These are phyloP conservation scores for Wickerhamiella occidentalis DNA, from an alignment of 805 yeast species.

Conservation along the genomic window DNA sequence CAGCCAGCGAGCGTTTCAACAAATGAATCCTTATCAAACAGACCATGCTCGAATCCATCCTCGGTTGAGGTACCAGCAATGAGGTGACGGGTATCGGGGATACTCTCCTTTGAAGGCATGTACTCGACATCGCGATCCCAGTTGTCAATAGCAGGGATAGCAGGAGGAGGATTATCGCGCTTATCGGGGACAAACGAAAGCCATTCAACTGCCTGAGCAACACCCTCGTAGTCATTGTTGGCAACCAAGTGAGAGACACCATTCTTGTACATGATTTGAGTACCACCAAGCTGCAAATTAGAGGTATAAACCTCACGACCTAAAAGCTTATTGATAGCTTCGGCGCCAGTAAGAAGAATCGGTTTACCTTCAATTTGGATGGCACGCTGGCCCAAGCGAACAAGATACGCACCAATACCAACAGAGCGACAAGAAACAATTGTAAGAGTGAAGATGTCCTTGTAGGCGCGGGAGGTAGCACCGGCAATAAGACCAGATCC, in stretches of 20 bases:
- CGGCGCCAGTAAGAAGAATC: conserved; percentile 96
- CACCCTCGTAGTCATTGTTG: conserved; percentile 93
- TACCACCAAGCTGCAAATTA: conserved; percentile 96
- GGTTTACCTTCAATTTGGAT: conserved; percentile 99
- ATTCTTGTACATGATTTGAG: conserved; percentile 94
- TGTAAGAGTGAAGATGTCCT: conserved; percentile 95
- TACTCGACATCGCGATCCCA: conserved; percentile 94
- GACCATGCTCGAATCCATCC: conserved; percentile 50
- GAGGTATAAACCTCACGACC: conserved; percentile 97
- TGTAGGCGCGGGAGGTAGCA: conserved; percentile 94
- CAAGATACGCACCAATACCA: conserved; percentile 99
- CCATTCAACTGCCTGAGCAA: conserved; percentile 90
- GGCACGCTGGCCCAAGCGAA: conserved; percentile 96
- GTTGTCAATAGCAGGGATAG: conserved; percentile 56
- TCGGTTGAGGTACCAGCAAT: conserved; percentile 70
- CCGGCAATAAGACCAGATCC: conserved; percentile 99
- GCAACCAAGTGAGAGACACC: conserved; percentile 99
- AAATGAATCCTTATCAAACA: conserved; percentile 88
- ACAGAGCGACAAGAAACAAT: conserved; percentile 98
- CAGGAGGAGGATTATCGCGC: conserved; percentile 83
- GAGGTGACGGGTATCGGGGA: conserved; percentile 86
- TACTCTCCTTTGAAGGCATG: conserved; percentile 59
- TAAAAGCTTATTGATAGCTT: conserved; percentile 89
- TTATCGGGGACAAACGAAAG: conserved; percentile 86
- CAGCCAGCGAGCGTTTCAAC: conserved; percentile 94